Conservation (phyloP, 2,329 filamentous ascomycete species). For the Aspergillus oerlinghausenensis region DNA sequence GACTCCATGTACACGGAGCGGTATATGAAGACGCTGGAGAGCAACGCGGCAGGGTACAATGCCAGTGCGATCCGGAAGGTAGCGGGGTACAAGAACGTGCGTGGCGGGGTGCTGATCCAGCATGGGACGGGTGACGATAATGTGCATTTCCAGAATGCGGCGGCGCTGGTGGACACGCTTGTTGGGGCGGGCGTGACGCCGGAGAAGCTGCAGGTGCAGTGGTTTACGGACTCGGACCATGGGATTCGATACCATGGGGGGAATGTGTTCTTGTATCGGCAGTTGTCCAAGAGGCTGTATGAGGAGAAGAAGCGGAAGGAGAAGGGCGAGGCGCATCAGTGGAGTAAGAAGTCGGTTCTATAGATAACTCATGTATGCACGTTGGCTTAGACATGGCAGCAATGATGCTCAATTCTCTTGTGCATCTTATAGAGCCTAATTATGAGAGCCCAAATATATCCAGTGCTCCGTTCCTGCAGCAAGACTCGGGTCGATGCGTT, state of each 20-base stretch:
- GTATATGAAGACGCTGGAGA: conserved; percentile 61
- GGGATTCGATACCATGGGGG: conserved; percentile 56
- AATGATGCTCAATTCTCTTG: too few relatives aligned
- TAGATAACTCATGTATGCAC: neutral
- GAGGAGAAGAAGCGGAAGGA: conserved; percentile 55
- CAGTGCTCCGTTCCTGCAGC: neutral
- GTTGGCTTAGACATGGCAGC: too few relatives aligned
- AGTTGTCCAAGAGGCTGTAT: conserved; percentile 57
- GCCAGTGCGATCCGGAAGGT: conserved; percentile 55
- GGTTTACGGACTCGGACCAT: conserved; percentile 64
- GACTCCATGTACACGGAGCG: conserved; percentile 68
- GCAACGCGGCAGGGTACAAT: conserved; percentile 58
- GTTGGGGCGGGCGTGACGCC: conserved; percentile 57
- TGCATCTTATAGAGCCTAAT: neutral
- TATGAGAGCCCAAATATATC: neutral
- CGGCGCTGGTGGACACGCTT: conserved; percentile 58
- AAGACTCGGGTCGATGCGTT: too few relatives aligned
- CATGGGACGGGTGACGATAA: conserved; percentile 69
- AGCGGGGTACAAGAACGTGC: conserved; percentile 58
- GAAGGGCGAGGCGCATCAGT: conserved; percentile 40
- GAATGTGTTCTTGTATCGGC: conserved; percentile 56
- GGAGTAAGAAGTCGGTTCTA: conserved; percentile 37
- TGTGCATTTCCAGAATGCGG: conserved; percentile 65
- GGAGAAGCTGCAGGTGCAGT: conserved; percentile 58
- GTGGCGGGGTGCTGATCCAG: conserved; percentile 57